These are phyloP conservation scores for Aureobasidium sp. DNA, from an alignment of 2,329 filamentous ascomycete species.

Conservation along the genomic window DNA sequence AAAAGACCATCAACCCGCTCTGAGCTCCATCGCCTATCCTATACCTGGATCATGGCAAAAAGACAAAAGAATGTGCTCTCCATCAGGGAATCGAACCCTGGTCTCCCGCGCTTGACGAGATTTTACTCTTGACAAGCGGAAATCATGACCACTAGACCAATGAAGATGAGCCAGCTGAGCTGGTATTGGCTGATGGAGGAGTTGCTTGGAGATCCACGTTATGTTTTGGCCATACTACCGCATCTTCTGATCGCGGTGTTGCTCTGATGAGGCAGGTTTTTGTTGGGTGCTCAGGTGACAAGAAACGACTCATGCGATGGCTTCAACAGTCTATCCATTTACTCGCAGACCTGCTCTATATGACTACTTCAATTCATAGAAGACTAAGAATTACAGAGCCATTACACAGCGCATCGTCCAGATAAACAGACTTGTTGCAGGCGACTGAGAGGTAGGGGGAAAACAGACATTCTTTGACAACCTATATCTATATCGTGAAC, in stretches of 20 bases:
- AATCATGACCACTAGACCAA: conserved; percentile 16
- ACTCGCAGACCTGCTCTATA: too few relatives aligned
- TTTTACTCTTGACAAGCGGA: conserved; percentile 14
- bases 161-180: conserved; percentile 12
- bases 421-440: background rate
- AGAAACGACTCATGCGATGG: background rate
- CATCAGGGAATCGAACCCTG: conserved; percentile 27
- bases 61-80: conserved; percentile 4
- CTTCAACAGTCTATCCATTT: background rate
- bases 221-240: background rate
- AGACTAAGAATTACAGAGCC: too few relatives aligned
- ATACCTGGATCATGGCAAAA: background rate
- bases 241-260: background rate
- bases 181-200: conserved; percentile 1
- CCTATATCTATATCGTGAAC: background rate
- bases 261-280: too few relatives aligned
- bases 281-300: too few relatives aligned
- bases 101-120: conserved; percentile 24
- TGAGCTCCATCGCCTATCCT: too few relatives aligned
- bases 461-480: background rate
- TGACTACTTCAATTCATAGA: too few relatives aligned
- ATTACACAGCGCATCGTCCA: too few relatives aligned
- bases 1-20: background rate
- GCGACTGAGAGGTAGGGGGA: background rate
- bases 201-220: accelerated